Evolutionary conservation across 2,329 filamentous ascomycete species (phyloP).

Genomic region (Penicillium sp.): DNA sequence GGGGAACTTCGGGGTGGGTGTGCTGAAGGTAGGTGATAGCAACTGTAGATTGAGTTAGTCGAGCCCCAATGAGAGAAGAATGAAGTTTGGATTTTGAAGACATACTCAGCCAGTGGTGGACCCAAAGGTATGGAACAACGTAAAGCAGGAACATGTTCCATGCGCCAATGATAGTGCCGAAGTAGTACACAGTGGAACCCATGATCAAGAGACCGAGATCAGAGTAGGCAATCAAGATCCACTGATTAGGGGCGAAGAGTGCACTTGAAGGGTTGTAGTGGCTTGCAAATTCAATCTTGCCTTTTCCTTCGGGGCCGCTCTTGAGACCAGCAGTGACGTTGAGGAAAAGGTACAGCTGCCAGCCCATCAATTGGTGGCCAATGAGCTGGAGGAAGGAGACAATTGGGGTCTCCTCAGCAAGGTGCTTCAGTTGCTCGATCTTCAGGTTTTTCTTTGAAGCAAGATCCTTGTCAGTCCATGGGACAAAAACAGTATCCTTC

Average conservation of each 20-base stretch:
- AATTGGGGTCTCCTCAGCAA: constrained; percentile 62
- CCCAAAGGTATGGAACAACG: constrained; percentile 66
- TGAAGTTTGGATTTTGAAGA: constrained; percentile 10
- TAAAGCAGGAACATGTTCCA: constrained; percentile 62
- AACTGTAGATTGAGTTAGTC: constrained; percentile 45
- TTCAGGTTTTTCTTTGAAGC: constrained; percentile 46
- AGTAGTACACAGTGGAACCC: constrained; percentile 53
- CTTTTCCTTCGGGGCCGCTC: constrained; percentile 42
- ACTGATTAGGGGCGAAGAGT: constrained; percentile 62
- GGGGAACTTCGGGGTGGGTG: constrained; percentile 59
- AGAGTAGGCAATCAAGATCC: constrained; percentile 57
- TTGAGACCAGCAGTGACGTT: constrained; percentile 56
- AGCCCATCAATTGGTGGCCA: constrained; percentile 65
- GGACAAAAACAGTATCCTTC: constrained; percentile 67
- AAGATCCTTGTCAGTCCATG: constrained; percentile 44
- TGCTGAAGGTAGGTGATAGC: constrained; percentile 77
- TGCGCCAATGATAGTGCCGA: constrained; percentile 55
- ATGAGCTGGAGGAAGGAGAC: constrained; percentile 57
- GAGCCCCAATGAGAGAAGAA: not conserved
- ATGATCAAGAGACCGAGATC: constrained; percentile 62
- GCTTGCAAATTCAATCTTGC: constrained; percentile 33
- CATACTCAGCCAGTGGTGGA: constrained; percentile 69
- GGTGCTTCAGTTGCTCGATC: constrained; percentile 53
- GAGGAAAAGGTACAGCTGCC: constrained; percentile 64
- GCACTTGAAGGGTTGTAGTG: constrained; percentile 65